phyloP scores from a whole-genome alignment of 257 asterid genomes.

The Rehmannia glutinosa region DNA sequence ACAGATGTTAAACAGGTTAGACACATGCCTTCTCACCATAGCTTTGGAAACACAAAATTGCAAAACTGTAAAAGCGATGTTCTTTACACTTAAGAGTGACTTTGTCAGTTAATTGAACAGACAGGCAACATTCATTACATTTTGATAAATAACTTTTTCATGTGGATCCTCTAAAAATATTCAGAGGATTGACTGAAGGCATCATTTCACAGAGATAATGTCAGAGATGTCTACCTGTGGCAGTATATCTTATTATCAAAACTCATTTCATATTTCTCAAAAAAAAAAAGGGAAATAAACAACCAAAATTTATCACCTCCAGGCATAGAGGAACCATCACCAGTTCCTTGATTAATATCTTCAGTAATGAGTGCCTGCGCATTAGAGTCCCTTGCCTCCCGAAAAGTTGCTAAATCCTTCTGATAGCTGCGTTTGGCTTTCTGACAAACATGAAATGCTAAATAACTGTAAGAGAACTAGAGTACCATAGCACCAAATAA shows the following conservation, averaged over 20 bases:
- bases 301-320: conserved; percentile 48
- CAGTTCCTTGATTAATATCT: conserved; percentile 36
- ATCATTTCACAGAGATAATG: background rate
- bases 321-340: conserved; percentile 46
- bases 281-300: background rate
- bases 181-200: background rate
- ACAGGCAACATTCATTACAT: background rate
- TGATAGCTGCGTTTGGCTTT: conserved; percentile 93
- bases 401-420: conserved; percentile 72
- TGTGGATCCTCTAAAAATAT: background rate
- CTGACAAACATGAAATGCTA: conserved; percentile 32
- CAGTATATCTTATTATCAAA: background rate
- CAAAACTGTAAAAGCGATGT: background rate
- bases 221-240: background rate
- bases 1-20: background rate
- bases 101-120: background rate
- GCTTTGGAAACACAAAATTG: background rate
- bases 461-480: background rate
- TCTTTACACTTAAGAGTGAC: background rate
- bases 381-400: conserved; percentile 68
- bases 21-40: background rate
- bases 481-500: background rate
- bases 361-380: conserved; percentile 44
- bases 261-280: background rate
- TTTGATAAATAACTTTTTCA: background rate